phyloP scores from a whole-genome alignment of 805 yeast genomes.

The Kodamaea fukazawae region DNA sequence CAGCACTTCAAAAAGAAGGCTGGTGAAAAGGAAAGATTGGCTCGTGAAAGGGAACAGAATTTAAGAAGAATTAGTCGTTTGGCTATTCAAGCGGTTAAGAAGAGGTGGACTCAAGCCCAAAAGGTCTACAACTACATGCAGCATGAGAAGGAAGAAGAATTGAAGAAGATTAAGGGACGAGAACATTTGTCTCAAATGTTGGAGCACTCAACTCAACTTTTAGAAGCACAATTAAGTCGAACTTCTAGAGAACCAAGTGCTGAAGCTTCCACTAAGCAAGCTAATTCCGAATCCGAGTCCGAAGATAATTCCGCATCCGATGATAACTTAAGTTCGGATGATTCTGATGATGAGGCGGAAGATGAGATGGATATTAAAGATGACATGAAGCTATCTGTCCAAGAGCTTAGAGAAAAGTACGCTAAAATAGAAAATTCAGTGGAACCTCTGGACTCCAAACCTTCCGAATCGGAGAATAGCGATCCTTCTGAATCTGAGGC shows the following conservation, averaged over 20 bases:
- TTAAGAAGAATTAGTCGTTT: slow-evolving; percentile 70
- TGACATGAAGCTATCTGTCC: slow-evolving; percentile 53
- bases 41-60: slow-evolving; percentile 71
- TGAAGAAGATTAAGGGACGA: slow-evolving; percentile 77
- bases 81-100: slow-evolving; percentile 80
- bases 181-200: slow-evolving; percentile 83
- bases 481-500: slow-evolving; percentile 13
- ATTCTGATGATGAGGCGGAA: slow-evolving; percentile 21
- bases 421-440: slow-evolving; percentile 33
- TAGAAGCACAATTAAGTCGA: slow-evolving; percentile 73
- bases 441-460: slow-evolving; percentile 17
- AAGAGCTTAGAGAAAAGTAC: slow-evolving; percentile 56
- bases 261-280: slow-evolving; percentile 17
- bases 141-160: slow-evolving; percentile 73
- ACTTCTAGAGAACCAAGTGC: background rate
- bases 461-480: slow-evolving; percentile 9
- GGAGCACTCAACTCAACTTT: slow-evolving; percentile 84
- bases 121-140: slow-evolving; percentile 74
- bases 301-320: slow-evolving; percentile 18
- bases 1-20: slow-evolving; percentile 79
- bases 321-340: slow-evolving; percentile 17
- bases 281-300: slow-evolving; percentile 25
- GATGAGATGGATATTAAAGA: slow-evolving; percentile 15
- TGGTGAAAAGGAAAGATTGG: slow-evolving; percentile 83
- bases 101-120: slow-evolving; percentile 87